Percentiles rank a stretch among this genome's conserved stretches.
phyloP scores from a whole-genome alignment of 495 filamentous ascomycete genomes.

The Neurospora discreta region DNA sequence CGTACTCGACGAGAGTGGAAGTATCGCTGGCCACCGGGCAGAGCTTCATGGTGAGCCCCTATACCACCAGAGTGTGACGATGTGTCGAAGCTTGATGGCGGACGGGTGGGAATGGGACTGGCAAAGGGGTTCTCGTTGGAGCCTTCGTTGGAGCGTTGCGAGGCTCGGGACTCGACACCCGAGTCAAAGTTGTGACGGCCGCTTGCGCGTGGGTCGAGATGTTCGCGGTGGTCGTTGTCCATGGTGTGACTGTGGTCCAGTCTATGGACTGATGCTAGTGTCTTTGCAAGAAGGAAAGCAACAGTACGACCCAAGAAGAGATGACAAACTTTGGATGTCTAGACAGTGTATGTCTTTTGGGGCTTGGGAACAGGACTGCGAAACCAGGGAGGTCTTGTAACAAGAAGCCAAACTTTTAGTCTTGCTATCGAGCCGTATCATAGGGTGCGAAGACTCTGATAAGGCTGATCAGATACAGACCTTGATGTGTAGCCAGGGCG shows the following conservation, averaged over 20 bases:
- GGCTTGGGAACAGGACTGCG: not conserved
- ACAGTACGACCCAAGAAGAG: not conserved
- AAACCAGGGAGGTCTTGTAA: not conserved
- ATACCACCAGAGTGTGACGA: constrained; percentile 18
- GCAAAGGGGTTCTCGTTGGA: constrained; percentile 41
- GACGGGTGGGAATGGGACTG: constrained; percentile 44
- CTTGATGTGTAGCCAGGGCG: not conserved
- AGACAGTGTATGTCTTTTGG: not conserved
- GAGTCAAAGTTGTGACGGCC: not conserved
- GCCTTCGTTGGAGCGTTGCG: not conserved
- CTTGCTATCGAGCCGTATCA: not conserved
- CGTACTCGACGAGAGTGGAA: constrained; percentile 66
- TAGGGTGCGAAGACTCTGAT: not conserved
- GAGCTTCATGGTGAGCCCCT: not conserved
- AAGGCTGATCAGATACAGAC: not conserved
- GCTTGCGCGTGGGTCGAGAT: not conserved
- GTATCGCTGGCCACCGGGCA: constrained; percentile 41
- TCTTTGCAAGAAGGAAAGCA: not conserved
- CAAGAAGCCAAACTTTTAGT: not conserved
- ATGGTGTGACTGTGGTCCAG: not conserved
- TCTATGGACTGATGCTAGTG: not conserved
- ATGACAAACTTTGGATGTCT: not conserved
- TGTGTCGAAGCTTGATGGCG: constrained; percentile 40
- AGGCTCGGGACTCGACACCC: not conserved
- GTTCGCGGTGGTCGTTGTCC: not conserved